phyloP scores from a whole-genome alignment of 192 early-diverging fungal species.

The Gryganskiella cystojenkinii region DNA sequence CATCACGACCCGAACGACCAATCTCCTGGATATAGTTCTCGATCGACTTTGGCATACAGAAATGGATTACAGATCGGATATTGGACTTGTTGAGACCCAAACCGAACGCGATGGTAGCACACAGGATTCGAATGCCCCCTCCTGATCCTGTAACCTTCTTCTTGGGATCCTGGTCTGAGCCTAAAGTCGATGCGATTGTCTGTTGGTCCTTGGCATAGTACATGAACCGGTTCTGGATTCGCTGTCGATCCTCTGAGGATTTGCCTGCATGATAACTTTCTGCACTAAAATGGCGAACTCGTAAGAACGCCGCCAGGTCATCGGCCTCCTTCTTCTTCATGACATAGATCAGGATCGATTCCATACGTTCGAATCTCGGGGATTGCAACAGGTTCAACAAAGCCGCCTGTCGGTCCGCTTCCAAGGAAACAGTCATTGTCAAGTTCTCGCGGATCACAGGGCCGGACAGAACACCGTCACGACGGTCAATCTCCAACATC shows the following conservation, averaged over 20 bases:
- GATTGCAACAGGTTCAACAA: conserved; percentile 65
- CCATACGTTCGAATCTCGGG: conserved; percentile 60
- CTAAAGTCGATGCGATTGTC: neutral
- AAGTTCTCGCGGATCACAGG: conserved; percentile 71
- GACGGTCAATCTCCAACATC: conserved; percentile 68
- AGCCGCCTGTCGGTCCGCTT: conserved; percentile 62
- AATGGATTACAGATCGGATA: conserved; percentile 79
- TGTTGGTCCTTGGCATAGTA: conserved; percentile 22
- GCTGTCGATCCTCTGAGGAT: conserved; percentile 63
- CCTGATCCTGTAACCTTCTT: neutral
- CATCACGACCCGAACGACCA: conserved; percentile 76
- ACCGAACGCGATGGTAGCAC: conserved; percentile 83
- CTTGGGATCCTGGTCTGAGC: neutral
- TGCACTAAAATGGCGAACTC: conserved; percentile 70
- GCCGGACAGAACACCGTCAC: conserved; percentile 62
- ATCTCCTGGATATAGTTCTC: conserved; percentile 85
- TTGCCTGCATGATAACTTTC: conserved; percentile 86
- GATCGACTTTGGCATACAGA: conserved; percentile 74
- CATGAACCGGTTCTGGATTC: conserved; percentile 78
- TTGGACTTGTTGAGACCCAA: conserved; percentile 80
- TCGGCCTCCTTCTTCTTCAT: conserved; percentile 74
- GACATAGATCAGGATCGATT: conserved; percentile 77
- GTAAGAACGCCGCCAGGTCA: conserved; percentile 72
- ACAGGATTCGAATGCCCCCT: conserved; percentile 67
- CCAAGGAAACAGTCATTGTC: conserved; percentile 61